phyloP scores from a whole-genome alignment of 345 rosid genomes.

The Trapa bicornis region DNA sequence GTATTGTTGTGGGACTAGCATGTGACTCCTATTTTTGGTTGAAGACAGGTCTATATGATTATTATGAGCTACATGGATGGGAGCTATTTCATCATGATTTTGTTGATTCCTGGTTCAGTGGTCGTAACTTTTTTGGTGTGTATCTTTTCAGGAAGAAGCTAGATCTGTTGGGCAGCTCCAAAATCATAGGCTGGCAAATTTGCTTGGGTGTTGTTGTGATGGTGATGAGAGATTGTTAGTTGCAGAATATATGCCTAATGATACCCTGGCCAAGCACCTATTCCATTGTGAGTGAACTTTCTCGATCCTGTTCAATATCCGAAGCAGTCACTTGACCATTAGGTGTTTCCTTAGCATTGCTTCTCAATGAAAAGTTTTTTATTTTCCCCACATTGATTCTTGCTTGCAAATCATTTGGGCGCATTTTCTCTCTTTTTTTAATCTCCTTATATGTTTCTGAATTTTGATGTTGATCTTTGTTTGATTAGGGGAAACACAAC shows the following conservation, averaged over 20 bases:
- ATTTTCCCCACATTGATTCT: background rate
- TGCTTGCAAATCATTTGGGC: no score
- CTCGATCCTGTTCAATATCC: background rate
- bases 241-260: conserved; percentile 82
- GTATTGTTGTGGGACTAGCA: background rate
- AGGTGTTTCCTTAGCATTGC: background rate
- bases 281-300: conserved; percentile 54
- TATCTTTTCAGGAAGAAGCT: conserved; percentile 58
- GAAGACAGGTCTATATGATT: no score
- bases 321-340: background rate
- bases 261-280: conserved; percentile 89
- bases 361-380: background rate
- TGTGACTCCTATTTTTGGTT: no score
- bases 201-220: conserved; percentile 84
- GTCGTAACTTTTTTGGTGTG: background rate
- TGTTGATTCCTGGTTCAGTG: background rate
- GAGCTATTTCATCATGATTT: background rate
- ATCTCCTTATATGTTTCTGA: conserved; percentile 1
- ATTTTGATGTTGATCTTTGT: background rate
- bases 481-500: conserved; percentile 76
- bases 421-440: background rate
- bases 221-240: conserved; percentile 80
- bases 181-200: conserved; percentile 62
- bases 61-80: background rate
- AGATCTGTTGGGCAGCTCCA: conserved; percentile 79